Conservation (phyloP, 345 rosid genomes). For the Eucalyptus tenuipes region DNA sequence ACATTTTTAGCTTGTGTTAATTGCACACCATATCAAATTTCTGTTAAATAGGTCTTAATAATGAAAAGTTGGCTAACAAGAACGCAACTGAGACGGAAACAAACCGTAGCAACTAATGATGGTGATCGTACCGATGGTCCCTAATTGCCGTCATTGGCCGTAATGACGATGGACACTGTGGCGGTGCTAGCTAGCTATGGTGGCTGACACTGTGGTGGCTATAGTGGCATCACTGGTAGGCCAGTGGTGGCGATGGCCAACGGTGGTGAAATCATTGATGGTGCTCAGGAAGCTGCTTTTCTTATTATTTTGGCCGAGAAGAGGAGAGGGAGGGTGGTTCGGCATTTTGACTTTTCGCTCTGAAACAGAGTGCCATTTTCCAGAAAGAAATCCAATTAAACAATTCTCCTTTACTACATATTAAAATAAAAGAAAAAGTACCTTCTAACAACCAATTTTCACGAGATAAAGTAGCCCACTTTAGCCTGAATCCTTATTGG, state of each 20-base stretch:
- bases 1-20: background rate
- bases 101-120: background rate
- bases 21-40: background rate
- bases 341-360: background rate
- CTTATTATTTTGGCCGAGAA: background rate
- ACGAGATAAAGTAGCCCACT: background rate
- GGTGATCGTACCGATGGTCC: background rate
- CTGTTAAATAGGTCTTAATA: background rate
- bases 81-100: background rate
- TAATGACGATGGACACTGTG: background rate
- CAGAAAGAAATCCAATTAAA: background rate
- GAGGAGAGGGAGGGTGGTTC: background rate
- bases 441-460: background rate
- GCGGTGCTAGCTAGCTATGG: background rate
- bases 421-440: background rate
- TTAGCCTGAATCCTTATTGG: background rate
- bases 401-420: background rate
- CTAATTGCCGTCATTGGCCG: background rate
- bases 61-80: background rate
- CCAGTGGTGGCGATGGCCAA: background rate
- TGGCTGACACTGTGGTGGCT: background rate
- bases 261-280: background rate
- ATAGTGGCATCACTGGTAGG: background rate
- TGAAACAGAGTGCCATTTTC: background rate
- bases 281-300: background rate